These are phyloP conservation scores for Schizochytrium sp. DNA, from an alignment of 108 stramenopile genomes.

Conservation along the genomic window DNA sequence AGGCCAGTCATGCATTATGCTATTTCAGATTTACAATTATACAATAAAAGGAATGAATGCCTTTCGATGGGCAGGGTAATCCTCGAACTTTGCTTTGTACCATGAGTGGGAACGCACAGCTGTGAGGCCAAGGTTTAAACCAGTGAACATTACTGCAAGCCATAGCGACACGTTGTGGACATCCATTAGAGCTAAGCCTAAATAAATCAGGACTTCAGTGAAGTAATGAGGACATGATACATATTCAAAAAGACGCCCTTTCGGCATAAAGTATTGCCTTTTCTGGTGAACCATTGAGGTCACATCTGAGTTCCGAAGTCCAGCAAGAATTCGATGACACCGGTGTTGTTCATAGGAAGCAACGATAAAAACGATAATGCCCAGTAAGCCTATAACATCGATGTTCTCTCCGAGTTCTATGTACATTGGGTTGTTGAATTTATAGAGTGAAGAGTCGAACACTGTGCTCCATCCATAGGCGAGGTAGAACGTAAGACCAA, in stretches of 20 bases:
- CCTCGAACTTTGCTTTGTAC: constrained; percentile 30
- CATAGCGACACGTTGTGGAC: neutral
- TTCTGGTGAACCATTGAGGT: neutral
- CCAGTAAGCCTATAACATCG: neutral
- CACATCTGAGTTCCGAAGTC: neutral
- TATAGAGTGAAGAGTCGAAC: constrained; percentile 16
- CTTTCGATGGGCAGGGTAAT: constrained; percentile 25
- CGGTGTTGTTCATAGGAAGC: neutral
- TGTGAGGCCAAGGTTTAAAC: neutral
- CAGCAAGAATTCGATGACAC: neutral
- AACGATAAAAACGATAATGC: neutral
- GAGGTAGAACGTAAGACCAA: constrained; percentile 46
- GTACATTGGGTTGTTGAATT: neutral
- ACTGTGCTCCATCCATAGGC: constrained; percentile 46
- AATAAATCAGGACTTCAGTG: constrained; percentile 15
- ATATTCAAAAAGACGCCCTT: neutral
- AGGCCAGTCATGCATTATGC: too few relatives aligned
- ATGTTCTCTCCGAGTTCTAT: neutral
- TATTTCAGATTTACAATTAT: neutral
- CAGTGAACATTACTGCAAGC: neutral
- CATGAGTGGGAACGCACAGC: constrained; percentile 12
- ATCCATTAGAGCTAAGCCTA: constrained; percentile 36
- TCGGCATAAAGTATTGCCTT: neutral
- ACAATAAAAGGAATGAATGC: constrained; percentile 20
- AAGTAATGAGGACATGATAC: constrained; percentile 53